phyloP scores from a whole-genome alignment of 2,329 filamentous ascomycete species.

The Aspergillus tamarii region DNA sequence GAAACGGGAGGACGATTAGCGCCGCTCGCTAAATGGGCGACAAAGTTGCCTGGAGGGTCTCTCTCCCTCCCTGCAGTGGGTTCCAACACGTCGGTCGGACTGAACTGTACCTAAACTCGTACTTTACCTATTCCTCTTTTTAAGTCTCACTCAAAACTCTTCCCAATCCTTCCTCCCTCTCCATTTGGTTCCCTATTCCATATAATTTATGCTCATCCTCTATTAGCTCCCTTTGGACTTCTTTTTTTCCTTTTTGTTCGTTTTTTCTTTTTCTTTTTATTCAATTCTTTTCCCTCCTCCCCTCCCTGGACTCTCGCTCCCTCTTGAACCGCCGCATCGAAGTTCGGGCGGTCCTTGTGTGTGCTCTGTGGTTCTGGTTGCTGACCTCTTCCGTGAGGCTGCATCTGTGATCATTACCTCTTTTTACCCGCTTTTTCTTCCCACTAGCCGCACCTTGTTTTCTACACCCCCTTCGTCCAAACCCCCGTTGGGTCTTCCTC shows the following conservation, averaged over 20 bases:
- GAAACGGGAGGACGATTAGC: background rate
- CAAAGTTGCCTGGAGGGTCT: slow-evolving; percentile 5
- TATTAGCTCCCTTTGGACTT: slow-evolving; percentile 23
- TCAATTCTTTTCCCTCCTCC: slow-evolving; percentile 20
- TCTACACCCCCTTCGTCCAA: slow-evolving; percentile 29
- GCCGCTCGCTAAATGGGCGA: slow-evolving; percentile 6
- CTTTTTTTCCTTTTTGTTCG: slow-evolving; percentile 17
- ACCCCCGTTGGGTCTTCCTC: slow-evolving; percentile 30
- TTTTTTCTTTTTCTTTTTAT: slow-evolving; percentile 16
- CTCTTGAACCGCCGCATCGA: background rate
- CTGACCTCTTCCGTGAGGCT: slow-evolving; percentile 43
- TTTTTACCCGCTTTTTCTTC: slow-evolving; percentile 33
- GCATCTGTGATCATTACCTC: slow-evolving; percentile 35
- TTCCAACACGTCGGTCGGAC: slow-evolving; percentile 6
- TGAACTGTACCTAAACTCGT: background rate
- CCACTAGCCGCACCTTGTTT: slow-evolving; percentile 35
- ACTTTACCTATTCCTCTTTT: slow-evolving; percentile 3
- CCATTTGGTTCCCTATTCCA: slow-evolving; percentile 9
- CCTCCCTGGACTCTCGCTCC: slow-evolving; percentile 19
- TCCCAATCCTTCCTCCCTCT: slow-evolving; percentile 20
- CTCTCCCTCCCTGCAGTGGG: background rate
- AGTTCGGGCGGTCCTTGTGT: slow-evolving; percentile 33
- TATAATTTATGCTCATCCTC: slow-evolving; percentile 22
- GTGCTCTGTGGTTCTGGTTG: slow-evolving; percentile 37
- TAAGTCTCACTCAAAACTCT: slow-evolving; percentile 17